phyloP scores from a whole-genome alignment of 176 grass and related monocot genomes.

The Elymus sibiricus region DNA sequence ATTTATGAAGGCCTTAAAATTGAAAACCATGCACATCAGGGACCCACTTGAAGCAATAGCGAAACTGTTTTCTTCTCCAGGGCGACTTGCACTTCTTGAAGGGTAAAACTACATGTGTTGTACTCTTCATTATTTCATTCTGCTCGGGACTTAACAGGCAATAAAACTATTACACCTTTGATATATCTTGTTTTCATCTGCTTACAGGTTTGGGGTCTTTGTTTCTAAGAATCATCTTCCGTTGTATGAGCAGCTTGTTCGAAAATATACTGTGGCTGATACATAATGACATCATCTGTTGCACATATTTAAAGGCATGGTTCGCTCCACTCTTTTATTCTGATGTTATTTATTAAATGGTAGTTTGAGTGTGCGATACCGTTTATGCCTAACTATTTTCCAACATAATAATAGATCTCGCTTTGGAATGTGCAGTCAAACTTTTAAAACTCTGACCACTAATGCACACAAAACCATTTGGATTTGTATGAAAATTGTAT shows the following conservation, averaged over 20 bases:
- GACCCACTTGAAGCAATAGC: constrained; percentile 69
- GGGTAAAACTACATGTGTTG: constrained; percentile 45
- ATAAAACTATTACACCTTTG: constrained; percentile 6
- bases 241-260: constrained; percentile 69
- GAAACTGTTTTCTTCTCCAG: constrained; percentile 76
- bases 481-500: background rate
- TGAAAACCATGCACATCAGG: constrained; percentile 58
- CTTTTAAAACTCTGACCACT: background rate
- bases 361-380: background rate
- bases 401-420: background rate
- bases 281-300: constrained; percentile 23
- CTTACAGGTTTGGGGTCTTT: constrained; percentile 84
- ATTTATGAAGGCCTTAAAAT: constrained; percentile 86
- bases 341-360: background rate
- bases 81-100: constrained; percentile 61
- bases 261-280: constrained; percentile 38
- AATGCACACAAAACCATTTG: background rate
- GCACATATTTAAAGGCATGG: constrained; percentile 13
- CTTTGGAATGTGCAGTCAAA: background rate
- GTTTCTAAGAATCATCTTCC: constrained; percentile 71
- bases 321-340: constrained; percentile 7
- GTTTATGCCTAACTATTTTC: background rate
- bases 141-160: background rate
- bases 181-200: constrained; percentile 33
- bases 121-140: too few relatives aligned